Conservation (phyloP, 2,329 filamentous ascomycete genomes). For the Ophiocordyceps sinensis region DNA sequence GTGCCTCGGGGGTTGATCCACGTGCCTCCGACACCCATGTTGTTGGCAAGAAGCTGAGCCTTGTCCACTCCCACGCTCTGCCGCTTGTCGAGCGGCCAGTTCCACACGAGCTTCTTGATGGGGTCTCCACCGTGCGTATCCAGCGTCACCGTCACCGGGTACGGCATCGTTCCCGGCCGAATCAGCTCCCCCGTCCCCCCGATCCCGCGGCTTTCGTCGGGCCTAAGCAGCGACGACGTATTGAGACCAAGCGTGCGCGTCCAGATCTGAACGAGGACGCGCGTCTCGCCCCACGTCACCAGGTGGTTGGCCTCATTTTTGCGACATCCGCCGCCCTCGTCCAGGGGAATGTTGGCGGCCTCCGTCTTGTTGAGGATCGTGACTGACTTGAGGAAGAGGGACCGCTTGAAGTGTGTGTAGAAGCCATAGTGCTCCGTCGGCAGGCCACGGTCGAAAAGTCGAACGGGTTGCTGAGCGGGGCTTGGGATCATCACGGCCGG, state of each 20-base stretch:
- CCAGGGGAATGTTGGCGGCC: conserved; percentile 27
- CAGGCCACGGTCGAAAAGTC: conserved; percentile 71
- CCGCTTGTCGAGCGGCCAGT: conserved; percentile 32
- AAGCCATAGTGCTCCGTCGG: conserved; percentile 83
- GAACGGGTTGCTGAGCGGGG: conserved; percentile 61
- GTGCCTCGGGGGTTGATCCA: conserved; percentile 35
- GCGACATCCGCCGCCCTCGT: conserved; percentile 39
- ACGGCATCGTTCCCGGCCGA: conserved; percentile 46
- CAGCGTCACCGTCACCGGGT: conserved; percentile 44
- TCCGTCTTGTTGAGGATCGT: conserved; percentile 29
- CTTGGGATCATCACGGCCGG: conserved; percentile 58
- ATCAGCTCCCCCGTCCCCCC: conserved; percentile 16
- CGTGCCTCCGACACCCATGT: conserved; percentile 34
- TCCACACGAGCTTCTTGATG: conserved; percentile 37
- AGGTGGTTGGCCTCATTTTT: conserved; percentile 38
- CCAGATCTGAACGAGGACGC: conserved; percentile 53
- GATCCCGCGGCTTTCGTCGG: conserved; percentile 14
- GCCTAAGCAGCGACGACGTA: conserved; percentile 22
- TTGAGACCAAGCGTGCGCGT: conserved; percentile 32
- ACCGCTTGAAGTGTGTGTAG: conserved; percentile 81
- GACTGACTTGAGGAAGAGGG: conserved; percentile 61
- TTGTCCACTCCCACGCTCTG: conserved; percentile 28
- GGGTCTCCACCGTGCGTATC: conserved; percentile 48
- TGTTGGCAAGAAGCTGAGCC: conserved; percentile 30
- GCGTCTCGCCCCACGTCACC: conserved; percentile 44